Evolutionary conservation across 371 early-diverging fungal genomes (phyloP).

Genomic region (Syncephalis plumigaleata): DNA sequence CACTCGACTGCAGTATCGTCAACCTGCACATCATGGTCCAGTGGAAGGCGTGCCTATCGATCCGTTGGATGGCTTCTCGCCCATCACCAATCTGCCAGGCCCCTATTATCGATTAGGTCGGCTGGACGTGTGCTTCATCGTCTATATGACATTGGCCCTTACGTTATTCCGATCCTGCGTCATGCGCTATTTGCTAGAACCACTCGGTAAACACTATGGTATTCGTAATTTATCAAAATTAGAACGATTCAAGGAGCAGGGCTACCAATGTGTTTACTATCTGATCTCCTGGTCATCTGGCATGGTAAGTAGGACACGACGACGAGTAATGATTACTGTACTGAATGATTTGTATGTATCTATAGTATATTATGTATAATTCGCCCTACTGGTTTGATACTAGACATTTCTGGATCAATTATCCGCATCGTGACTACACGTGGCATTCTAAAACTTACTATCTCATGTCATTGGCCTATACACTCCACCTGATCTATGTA

Average conservation of each 20-base stretch:
- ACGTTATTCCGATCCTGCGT: background rate
- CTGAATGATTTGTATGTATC: background rate
- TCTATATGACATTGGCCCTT: background rate
- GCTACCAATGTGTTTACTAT: constrained; percentile 30
- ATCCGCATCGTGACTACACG: background rate
- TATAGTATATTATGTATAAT: constrained; percentile 1
- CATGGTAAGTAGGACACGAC: background rate
- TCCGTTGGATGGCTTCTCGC: too few species aligned
- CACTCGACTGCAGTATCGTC: too few species aligned
- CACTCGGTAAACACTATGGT: constrained; percentile 7
- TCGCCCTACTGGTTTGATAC: constrained; percentile 1
- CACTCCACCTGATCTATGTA: constrained; percentile 49
- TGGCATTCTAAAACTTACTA: constrained; percentile 42
- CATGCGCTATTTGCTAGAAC: background rate
- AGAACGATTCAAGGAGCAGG: constrained; percentile 48
- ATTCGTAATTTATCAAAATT: constrained; percentile 26
- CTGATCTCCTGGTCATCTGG: constrained; percentile 8
- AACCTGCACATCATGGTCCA: too few species aligned
- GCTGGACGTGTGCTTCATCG: constrained; percentile 5
- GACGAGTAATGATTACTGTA: background rate
- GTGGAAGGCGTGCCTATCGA: too few species aligned
- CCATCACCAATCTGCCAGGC: too few species aligned
- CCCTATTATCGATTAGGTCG: background rate
- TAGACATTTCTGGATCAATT: constrained; percentile 1
- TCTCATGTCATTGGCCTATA: constrained; percentile 56